Evolutionary conservation across 208 protist species (phyloP), one percentile per base, ranked within the genome.

Genomic region (Naegleria gruberi): DNA sequence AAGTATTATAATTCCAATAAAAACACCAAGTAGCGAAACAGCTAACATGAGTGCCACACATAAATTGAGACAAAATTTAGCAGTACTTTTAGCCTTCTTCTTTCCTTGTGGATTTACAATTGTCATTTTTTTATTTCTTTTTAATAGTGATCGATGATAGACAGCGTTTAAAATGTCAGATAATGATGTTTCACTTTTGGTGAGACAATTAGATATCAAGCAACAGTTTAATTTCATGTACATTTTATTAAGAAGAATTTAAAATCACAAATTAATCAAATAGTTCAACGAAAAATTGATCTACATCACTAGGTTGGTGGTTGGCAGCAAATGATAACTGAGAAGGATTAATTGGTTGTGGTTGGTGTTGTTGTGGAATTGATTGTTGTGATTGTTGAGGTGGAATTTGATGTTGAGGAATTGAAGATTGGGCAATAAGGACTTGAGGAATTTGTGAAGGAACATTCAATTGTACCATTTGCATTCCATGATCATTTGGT

Each of bases 251-350:
- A n/a, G n/a, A n/a, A n/a, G n/a, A n/a, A n/a, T n/a, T n/a, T n/a
- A n/a, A n/a, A n/a, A n/a, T n/a, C n/a, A n/a, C n/a, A n/a, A n/a
- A n/a, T n/a, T 86, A 84, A 84, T 84, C 81, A 44, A 84, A 84
- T 44, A 84, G 42, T 34, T 84, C 81, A 40, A 43, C 41, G 30
- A 84, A 84, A 26, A 84, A 84, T 84, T 84, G 81, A 84, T 84
- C 81, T 15, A 84, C 81, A 44, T 84, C 81, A 84, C 41, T 46
- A n/a, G 81, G 41, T 84, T 84, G 81, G n/a, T 77, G 65, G n/a
- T 77, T 77, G 26, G 65, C 7, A 8, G 65, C 65, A 77, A 77
- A 77, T 19, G 65, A 37, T 26, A 77, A 37, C 7, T 5, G 8
- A n/a, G 65, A 37, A 6, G 65, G 65, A 37, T 77, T 77, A 5